Conservation (phyloP, 805 yeast species). For the Hermanozyma aechmeae region DNA sequence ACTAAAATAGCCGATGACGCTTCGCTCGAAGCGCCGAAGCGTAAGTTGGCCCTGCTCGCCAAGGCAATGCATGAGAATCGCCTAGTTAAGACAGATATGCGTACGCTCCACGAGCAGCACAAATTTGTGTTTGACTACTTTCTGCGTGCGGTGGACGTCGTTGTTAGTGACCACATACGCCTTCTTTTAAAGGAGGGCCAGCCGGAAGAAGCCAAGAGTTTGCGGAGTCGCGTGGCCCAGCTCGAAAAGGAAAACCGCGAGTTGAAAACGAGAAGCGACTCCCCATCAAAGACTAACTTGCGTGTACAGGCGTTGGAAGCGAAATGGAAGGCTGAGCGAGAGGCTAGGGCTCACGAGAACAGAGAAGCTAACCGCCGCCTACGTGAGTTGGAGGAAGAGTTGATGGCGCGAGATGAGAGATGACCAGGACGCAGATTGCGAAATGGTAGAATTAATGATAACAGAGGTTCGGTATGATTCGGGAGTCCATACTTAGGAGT, state of each 20-base stretch:
- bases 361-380: conserved; percentile 45
- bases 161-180: conserved; percentile 47
- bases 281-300: conserved; percentile 31
- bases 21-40: conserved; percentile 51
- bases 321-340: conserved; percentile 65
- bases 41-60: conserved; percentile 35
- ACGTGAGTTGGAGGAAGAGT: conserved; percentile 45
- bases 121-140: conserved; percentile 45
- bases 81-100: conserved; percentile 1
- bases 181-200: conserved; percentile 28
- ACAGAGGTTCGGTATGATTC: too few relatives aligned
- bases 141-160: conserved; percentile 50
- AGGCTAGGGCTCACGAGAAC: conserved; percentile 53
- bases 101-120: conserved; percentile 17
- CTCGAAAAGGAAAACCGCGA: conserved; percentile 12
- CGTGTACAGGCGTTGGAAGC: conserved; percentile 54
- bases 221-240: conserved; percentile 9
- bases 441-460: too few relatives aligned
- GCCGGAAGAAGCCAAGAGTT: conserved; percentile 1
- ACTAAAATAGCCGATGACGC: conserved; percentile 47
- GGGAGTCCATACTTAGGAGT: too few relatives aligned
- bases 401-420: too few relatives aligned
- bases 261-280: conserved; percentile 7
- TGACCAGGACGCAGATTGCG: too few relatives aligned
- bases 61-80: conserved; percentile 10